Base-by-base conservation (phyloP, 2,329 filamentous ascomycete species). In the Keithomyces neogunnii region DNA sequence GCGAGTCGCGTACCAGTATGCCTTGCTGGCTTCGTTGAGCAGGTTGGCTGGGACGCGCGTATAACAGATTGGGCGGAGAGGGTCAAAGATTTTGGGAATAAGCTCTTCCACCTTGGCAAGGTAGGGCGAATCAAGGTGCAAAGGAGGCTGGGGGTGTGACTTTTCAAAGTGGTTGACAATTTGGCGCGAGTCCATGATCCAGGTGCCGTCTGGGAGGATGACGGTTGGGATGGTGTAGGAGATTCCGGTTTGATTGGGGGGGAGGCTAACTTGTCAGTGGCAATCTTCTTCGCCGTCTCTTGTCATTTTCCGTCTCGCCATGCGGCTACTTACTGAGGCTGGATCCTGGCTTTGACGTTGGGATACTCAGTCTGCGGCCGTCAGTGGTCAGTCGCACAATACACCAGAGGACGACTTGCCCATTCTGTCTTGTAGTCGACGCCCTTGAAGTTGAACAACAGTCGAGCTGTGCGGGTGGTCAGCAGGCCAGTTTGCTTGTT, bases 381-480 rank as follows among this genome's bases (percentile, higher is more conserved):
- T 19, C 19, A 19, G 19, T 19, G 19, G 19, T 19, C 19, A 19
- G 19, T 19, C 19, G 19, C 1, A 19, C 19, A 19, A 19, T 19
- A 19, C 19, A 19, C 19, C 19, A 19, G 19, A 19, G 19, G 19
- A 19, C 19, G 19, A 19, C 19, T 19, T 19, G 19, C 19, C 82
- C 83, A 88, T 73, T 83, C 72, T 0, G 84, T 88, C 61, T 76
- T 75, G 69, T 88, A 89, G 45, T 81, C 73, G 40, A 50, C 26
- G 32, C 72, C 71, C 63, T 89, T 89, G 69, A 76, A 86, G 67
- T 88, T 88, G 44, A 89, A 68, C 2, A 77, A 62, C 51, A 88
- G 66, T 1, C 85, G 82, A 44, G 80, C 84, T 87, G 49, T 6
- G 30, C 30, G 3, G 29, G 35, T 30, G n/a, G 43, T 47, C 29